Evolutionary conservation across 306 rosid species (phyloP).

Genomic region (Malus sieversii): DNA sequence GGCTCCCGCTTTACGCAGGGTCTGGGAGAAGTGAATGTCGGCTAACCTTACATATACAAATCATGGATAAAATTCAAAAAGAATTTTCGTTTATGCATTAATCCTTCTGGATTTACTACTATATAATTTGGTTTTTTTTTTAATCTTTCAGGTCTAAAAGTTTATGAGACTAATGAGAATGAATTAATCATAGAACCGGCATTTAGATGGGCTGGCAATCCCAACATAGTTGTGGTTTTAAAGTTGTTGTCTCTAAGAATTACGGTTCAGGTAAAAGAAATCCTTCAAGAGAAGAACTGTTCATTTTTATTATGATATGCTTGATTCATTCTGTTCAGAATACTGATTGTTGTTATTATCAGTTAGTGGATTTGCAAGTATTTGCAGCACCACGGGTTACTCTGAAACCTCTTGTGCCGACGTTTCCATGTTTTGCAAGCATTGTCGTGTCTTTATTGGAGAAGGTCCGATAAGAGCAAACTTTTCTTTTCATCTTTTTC

Average conservation of each 20-base stretch:
- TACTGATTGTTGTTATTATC: constrained; percentile 34
- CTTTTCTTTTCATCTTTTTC: neutral
- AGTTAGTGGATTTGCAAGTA: constrained; percentile 78
- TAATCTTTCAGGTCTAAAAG: constrained; percentile 59
- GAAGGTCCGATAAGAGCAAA: constrained; percentile 35
- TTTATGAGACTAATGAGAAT: constrained; percentile 70
- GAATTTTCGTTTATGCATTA: neutral
- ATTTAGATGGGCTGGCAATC: constrained; percentile 88
- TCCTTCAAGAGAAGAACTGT: constrained; percentile 3
- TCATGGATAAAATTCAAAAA: neutral
- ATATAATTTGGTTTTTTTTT: constrained; percentile 4
- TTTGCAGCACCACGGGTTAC: constrained; percentile 58
- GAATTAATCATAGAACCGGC: constrained; percentile 75
- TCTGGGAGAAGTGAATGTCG: no score
- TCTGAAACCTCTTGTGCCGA: constrained; percentile 84
- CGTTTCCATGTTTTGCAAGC: constrained; percentile 84
- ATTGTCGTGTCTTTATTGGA: constrained; percentile 72
- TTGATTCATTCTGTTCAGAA: constrained; percentile 20
- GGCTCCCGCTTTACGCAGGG: no score
- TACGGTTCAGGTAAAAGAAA: constrained; percentile 53
- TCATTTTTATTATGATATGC: constrained; percentile 1
- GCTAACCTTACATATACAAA: no score
- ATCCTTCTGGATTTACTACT: neutral
- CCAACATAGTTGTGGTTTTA: constrained; percentile 54
- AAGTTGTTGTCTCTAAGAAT: constrained; percentile 45